A percentile compares a stretch with the other conserved stretches of the same genome.
These are phyloP conservation scores for Chlamydomonas eustigma DNA, from an alignment of 139 green algal genomes.

Conservation along the genomic window DNA sequence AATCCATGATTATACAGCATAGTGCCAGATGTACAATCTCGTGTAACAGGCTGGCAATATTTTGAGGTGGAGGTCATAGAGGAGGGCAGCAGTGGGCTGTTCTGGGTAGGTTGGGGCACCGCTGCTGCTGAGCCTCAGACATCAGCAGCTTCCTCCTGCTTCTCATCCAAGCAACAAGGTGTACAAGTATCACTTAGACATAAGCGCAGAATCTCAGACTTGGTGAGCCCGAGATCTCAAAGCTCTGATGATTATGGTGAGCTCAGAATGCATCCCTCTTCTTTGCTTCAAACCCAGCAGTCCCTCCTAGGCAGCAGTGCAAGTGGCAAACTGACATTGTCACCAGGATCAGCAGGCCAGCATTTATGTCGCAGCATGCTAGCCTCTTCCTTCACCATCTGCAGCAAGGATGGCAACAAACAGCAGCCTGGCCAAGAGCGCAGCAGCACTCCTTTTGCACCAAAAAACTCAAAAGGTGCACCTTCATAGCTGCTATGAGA, in stretches of 20 bases:
- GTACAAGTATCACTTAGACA: too few species aligned
- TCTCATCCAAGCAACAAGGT: too few species aligned
- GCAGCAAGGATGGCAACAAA: background rate
- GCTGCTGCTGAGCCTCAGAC: background rate
- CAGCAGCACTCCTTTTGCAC: background rate
- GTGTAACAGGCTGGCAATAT: background rate
- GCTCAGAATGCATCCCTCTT: too few species aligned
- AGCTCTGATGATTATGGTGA: too few species aligned
- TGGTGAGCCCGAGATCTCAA: too few species aligned
- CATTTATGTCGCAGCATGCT: background rate
- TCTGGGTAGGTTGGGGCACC: conserved; percentile 7
- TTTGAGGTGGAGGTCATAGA: conserved; percentile 12
- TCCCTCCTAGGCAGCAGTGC: background rate
- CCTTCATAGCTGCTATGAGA: background rate
- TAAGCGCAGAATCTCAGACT: too few species aligned
- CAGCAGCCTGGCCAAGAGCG: background rate
- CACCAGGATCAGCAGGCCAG: background rate
- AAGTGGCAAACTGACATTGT: background rate
- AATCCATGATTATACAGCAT: background rate
- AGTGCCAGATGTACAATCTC: background rate
- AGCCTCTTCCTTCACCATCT: background rate
- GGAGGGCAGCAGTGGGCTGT: background rate
- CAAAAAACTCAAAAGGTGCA: background rate
- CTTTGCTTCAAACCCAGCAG: background rate
- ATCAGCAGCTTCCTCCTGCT: background rate